Evolutionary conservation across 345 rosid species (phyloP).

Genomic region (Trapa incisa): DNA sequence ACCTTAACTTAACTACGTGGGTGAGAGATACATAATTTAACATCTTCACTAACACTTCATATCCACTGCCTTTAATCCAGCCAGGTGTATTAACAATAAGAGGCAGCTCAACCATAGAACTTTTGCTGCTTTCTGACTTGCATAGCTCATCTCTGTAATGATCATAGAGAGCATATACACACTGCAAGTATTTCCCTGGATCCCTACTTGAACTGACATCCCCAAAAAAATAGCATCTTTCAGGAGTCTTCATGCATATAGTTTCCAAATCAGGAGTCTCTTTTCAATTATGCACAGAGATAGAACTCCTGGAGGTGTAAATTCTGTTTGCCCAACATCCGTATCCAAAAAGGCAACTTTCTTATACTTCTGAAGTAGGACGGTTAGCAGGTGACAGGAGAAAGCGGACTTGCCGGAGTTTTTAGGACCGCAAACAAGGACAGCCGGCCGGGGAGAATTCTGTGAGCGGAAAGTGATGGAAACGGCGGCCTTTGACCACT

Average conservation of each 20-base stretch:
- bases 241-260: constrained; percentile 91
- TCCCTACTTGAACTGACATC: constrained; percentile 82
- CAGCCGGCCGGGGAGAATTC: constrained; percentile 37
- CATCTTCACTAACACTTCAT: constrained; percentile 66
- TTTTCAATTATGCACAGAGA: constrained; percentile 68
- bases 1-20: constrained; percentile 80
- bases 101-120: constrained; percentile 39
- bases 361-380: constrained; percentile 71
- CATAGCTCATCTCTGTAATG: constrained; percentile 43
- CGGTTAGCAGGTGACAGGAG: constrained; percentile 64
- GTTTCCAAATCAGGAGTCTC: constrained; percentile 51
- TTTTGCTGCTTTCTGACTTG: constrained; percentile 19
- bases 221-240: constrained; percentile 80
- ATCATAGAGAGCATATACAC: constrained; percentile 39
- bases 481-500: constrained; percentile 69
- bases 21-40: constrained; percentile 58
- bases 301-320: constrained; percentile 75
- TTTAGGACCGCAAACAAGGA: constrained; percentile 66
- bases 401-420: constrained; percentile 82
- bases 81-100: constrained; percentile 86
- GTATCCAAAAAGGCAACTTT: constrained; percentile 82
- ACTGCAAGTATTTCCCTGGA: constrained; percentile 60
- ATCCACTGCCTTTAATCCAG: constrained; percentile 99
- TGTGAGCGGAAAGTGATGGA: constrained; percentile 32
- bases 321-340: constrained; percentile 95